Percentiles rank a stretch among this genome's conserved stretches.
These are phyloP conservation scores for Monascus purpureus DNA, from an alignment of 495 filamentous ascomycete species.

Conservation along the genomic window DNA sequence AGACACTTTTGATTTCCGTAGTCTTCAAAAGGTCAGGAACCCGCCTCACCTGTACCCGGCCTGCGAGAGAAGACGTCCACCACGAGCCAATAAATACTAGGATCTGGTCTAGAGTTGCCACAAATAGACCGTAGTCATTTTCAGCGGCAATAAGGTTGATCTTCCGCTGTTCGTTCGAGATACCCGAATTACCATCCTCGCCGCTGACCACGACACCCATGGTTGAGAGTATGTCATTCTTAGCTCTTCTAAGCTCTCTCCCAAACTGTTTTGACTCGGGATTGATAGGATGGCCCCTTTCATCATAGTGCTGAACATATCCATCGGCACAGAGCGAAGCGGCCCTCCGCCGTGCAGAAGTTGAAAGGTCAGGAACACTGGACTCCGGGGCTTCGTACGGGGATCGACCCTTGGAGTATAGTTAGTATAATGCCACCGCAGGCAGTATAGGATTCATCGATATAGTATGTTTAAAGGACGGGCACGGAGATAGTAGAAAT, in stretches of 20 bases:
- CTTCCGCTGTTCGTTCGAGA: slow-evolving; percentile 25
- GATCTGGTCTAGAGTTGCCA: slow-evolving; percentile 27
- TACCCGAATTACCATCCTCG: slow-evolving; percentile 21
- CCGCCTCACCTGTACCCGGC: slow-evolving; percentile 30
- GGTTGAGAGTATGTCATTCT: slow-evolving; percentile 44
- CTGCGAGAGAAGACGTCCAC: slow-evolving; percentile 29
- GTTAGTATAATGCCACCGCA: slow-evolving; percentile 8
- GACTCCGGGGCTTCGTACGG: slow-evolving; percentile 50
- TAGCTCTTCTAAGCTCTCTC: slow-evolving; percentile 33
- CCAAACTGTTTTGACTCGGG: slow-evolving; percentile 32
- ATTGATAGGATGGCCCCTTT: slow-evolving; percentile 55
- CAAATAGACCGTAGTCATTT: slow-evolving; percentile 36
- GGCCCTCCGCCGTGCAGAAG: slow-evolving; percentile 10
- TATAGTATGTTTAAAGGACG: too few species aligned
- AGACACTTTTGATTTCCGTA: too few species aligned
- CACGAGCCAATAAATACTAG: slow-evolving; percentile 28
- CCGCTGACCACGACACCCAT: slow-evolving; percentile 38
- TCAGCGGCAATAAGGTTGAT: slow-evolving; percentile 30
- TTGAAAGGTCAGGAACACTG: slow-evolving; percentile 7
- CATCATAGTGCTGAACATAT: slow-evolving; percentile 53
- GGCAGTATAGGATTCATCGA: too few species aligned
- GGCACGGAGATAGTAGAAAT: too few species aligned
- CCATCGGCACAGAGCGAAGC: slow-evolving; percentile 29
- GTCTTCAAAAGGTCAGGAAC: not conserved
- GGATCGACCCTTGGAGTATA: slow-evolving; percentile 45